A percentile compares a stretch with the other conserved stretches of the same genome.
These are phyloP conservation scores for Leccinum uliginosum DNA, from an alignment of 768 basidiomycete genomes.

Conservation along the genomic window DNA sequence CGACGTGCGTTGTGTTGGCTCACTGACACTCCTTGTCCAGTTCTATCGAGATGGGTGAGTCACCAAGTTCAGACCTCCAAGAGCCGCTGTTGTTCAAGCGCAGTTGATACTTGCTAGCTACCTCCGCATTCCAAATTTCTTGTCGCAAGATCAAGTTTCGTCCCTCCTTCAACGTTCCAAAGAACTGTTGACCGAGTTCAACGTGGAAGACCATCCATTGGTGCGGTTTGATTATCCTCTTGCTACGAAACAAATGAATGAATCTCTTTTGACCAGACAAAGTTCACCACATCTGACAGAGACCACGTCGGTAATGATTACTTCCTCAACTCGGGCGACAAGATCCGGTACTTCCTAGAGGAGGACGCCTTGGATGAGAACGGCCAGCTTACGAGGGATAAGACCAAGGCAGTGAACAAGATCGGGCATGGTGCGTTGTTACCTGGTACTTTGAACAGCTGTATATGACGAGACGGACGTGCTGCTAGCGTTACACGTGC, in stretches of 20 bases:
- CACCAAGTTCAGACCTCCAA: background rate
- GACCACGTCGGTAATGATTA: slow-evolving; percentile 89
- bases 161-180: slow-evolving; percentile 68
- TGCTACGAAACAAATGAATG: background rate
- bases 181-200: slow-evolving; percentile 74
- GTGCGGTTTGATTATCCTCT: slow-evolving; percentile 38
- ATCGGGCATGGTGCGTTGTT: slow-evolving; percentile 71
- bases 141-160: slow-evolving; percentile 51
- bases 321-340: slow-evolving; percentile 88
- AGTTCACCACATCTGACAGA: slow-evolving; percentile 75
- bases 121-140: slow-evolving; percentile 71
- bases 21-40: slow-evolving; percentile 28
- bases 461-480: slow-evolving; percentile 1
- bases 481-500: slow-evolving; percentile 69
- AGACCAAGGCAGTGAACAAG: slow-evolving; percentile 87
- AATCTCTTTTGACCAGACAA: slow-evolving; percentile 51
- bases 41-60: slow-evolving; percentile 58
- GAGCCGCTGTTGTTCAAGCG: background rate
- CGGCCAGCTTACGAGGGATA: slow-evolving; percentile 68
- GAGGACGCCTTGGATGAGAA: slow-evolving; percentile 71
- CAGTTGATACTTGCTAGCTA: slow-evolving; percentile 51
- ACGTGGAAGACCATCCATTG: slow-evolving; percentile 72
- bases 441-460: background rate
- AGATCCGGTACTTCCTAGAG: slow-evolving; percentile 94
- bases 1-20: background rate